Evolutionary conservation across 2,329 filamentous ascomycete genomes (phyloP), one percentile per base, ranked within the genome.

Genomic region (Hypomyces perniciosus): DNA sequence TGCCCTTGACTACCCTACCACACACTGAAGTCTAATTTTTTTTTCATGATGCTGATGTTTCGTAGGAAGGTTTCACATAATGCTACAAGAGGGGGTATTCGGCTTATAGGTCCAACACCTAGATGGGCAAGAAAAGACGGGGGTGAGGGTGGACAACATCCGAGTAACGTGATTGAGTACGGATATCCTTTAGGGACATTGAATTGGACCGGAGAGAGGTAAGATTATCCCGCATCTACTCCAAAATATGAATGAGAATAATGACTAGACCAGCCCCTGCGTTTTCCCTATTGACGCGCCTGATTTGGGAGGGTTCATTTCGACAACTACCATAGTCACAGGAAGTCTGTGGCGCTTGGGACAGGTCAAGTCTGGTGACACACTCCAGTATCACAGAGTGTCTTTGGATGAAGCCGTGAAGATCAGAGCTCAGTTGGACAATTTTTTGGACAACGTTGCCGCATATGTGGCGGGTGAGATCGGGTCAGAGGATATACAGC

Each of bases 341-440:
- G 1, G 69, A 73, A 31, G 30, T 12, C 58, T 72, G 57, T 73
- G 68, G 68, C 72, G 72, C 56, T 53, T 73, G 27, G 72, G 71
- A 8, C 71, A 72, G 51, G 59, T 69, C 10, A 62, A 62, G 6
- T 67, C 69, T 2, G 71, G 71, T 1, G 70, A 73, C 51, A 61
- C 56, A 10, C 61, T 71, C n/a, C 59, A 35, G 33, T 35, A 35
- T 35, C 33, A 35, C 12, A 35, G 12, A 12, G 33, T 35, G 2
- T 35, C 33, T 12, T 35, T 35, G 12, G 33, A 35, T 12, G 33
- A 35, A 8, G 33, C 33, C 12, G 2, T 35, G 12, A 35, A 12
- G 33, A 35, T 35, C 33, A 8, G 33, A 35, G 12, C 33, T 35
- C 8, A 35, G 33, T 8, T 35, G 8, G 33, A 35, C 8, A 35